Base-by-base conservation (phyloP, 2,329 filamentous ascomycete genomes). In the Fusarium compactum region DNA sequence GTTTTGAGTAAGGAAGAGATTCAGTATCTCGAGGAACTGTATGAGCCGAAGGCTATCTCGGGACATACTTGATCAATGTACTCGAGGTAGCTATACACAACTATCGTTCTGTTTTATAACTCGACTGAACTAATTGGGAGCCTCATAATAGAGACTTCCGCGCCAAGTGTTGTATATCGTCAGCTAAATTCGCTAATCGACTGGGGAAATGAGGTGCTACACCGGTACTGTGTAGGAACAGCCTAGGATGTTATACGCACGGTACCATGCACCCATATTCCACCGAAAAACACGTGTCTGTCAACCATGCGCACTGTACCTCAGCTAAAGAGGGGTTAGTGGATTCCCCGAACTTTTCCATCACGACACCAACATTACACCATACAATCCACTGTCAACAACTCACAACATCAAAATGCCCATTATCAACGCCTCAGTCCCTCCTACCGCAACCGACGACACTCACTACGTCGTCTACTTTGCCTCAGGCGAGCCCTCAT, bases 401-500 rank as follows among this genome's bases (percentile, higher is more conserved):
- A 18, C 22, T 15, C 20, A 22, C 1, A 0, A 14, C 16, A 2
- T 16, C 4, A 62, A 62, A 52, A 77, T 77, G 76, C 76, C 76
- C 56, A 67, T 77, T 54, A 62, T 76, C 55, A 56, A 76, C 54
- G 72, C 69, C 20, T 56, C 76, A 7, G 27, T 64, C 3, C 76
- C 76, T 12, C 76, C 76, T 8, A 63, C 74, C 11, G 52, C 73
- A 6, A 67, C 57, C 43, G 45, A 55, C 43, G 72, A 74, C 61
- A 67, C 65, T 43, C 76, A 77, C 61, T 77, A 78, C 32, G 74
- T 77, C 64, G 75, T 76, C 29, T 77, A 77, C 62, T 77, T 77
- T 32, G 76, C 75, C 5, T 78, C 76, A 0, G 76, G 76, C 14
- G 69, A 77, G 22, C 76, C 76, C 7, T 76, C 76, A 1, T 77